phyloP scores from a whole-genome alignment of 116 monocot genomes.

The Zostera marina region DNA sequence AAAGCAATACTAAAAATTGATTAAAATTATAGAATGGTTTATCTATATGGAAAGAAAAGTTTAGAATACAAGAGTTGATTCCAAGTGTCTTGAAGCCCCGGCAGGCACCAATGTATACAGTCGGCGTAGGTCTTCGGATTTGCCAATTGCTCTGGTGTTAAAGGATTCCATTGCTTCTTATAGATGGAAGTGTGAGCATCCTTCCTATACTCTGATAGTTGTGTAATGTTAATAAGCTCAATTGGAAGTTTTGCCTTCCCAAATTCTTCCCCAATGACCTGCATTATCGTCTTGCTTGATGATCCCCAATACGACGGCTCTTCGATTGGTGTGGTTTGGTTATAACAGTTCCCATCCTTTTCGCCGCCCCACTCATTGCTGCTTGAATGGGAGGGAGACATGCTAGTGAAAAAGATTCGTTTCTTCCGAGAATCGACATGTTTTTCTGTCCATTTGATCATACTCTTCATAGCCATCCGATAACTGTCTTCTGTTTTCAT shows the following conservation, averaged over 20 bases:
- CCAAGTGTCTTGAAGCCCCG: conserved; percentile 67
- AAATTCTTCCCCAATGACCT: conserved; percentile 12
- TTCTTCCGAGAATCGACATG: conserved; percentile 20
- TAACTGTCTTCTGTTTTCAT: conserved; percentile 28
- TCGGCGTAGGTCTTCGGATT: conserved; percentile 37
- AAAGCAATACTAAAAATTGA: too few species aligned
- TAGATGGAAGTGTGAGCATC: conserved; percentile 56
- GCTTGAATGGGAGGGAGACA: conserved; percentile 53
- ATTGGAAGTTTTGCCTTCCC: conserved; percentile 19
- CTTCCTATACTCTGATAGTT: conserved; percentile 43
- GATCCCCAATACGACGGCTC: conserved; percentile 21
- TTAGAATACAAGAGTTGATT: conserved; percentile 44
- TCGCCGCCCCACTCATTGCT: conserved; percentile 27
- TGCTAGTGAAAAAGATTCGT: conserved; percentile 42
- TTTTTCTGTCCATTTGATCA: conserved; percentile 38
- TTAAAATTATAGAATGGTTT: too few species aligned
- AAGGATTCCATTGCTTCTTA: conserved; percentile 32
- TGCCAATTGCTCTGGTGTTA: conserved; percentile 28
- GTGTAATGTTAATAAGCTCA: conserved; percentile 45
- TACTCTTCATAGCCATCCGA: conserved; percentile 32
- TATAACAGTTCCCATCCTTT: conserved; percentile 37
- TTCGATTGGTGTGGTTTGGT: conserved; percentile 26
- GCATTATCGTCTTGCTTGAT: conserved; percentile 23
- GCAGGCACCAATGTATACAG: conserved; percentile 63
- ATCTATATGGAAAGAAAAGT: conserved; percentile 16